Evolutionary conservation across 441 rosid species (phyloP).

Genomic region (Adansonia madagascariensis): DNA sequence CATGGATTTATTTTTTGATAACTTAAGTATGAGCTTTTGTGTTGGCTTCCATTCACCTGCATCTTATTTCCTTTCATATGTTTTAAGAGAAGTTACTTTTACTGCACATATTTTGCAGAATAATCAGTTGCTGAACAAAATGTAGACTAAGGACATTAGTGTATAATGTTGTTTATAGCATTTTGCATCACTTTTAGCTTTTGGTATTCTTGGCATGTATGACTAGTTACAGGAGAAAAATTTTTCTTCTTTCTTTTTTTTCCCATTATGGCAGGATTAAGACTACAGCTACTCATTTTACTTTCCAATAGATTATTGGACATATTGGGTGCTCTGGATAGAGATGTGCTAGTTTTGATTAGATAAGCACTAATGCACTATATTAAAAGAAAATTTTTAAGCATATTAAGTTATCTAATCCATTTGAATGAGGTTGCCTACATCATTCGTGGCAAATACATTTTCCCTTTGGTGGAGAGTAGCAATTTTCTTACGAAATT

Average conservation of each 20-base stretch:
- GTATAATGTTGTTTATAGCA: not conserved
- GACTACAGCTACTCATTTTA: not conserved
- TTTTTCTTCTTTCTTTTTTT: not conserved
- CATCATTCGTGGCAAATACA: not conserved
- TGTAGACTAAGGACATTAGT: not conserved
- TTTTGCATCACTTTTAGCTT: not conserved
- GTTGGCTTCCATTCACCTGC: not conserved
- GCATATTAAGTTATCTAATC: not conserved
- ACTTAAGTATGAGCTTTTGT: not conserved
- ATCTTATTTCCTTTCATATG: not conserved
- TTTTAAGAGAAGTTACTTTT: not conserved
- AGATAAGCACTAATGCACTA: not conserved
- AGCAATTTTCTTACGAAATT: not conserved
- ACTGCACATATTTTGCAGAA: not conserved
- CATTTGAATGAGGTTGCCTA: not conserved
- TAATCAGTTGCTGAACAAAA: not conserved
- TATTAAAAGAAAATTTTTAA: not conserved
- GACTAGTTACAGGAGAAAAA: not conserved
- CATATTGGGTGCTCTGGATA: not conserved
- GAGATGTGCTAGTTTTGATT: not conserved
- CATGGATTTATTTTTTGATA: not conserved
- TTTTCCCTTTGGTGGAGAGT: not conserved
- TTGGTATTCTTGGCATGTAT: not conserved
- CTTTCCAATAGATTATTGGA: not conserved
- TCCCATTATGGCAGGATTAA: not conserved